Base-by-base conservation (phyloP, 2,329 filamentous ascomycete species). In the Fonsecaea pedrosoi region DNA sequence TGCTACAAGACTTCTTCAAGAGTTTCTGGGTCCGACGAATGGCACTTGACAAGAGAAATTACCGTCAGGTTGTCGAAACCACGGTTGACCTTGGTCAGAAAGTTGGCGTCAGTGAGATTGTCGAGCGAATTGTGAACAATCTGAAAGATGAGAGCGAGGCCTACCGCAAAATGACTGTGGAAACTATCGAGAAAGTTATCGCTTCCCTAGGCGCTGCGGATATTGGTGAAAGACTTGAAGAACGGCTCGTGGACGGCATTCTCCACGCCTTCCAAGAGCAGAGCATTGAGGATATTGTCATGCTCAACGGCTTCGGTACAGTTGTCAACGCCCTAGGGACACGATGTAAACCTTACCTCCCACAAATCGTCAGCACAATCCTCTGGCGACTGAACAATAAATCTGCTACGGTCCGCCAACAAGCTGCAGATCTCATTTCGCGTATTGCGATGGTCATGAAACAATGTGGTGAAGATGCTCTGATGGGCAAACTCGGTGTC, bases 401-500 rank as follows among this genome's bases (percentile, higher is more conserved):
- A 81, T 96, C 92, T 4, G 91, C 95, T 7, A 97, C 94, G 1
- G 95, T 99, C 42, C 91, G 95, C 71, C 95, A 99, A 78, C 95
- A 99, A 80, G 94, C 95, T 1, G 95, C 95, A 4, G 95, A 99
- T 78, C 86, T 99, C 54, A 96, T 99, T 72, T 97, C 94, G 8
- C 92, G 95, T 25, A 97, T 99, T 74, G 95, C 95, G 4, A 94
- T 97, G 85, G 94, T 98, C 59, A 98, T 99, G 94, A 96, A 96
- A 82, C 94, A 98, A 80, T 99, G 95, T 76, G 94, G 93, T 59
- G 94, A 99, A 78, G 95, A 99, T 78, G 91, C 91, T 1, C 85
- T 98, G 60, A 95, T 99, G 89, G 93, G 93, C 74, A 97, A 97
- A 80, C 88, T 99, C 40, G 92, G 94, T 73, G 86, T 96, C 64